Conservation (phyloP, 768 basidiomycete genomes). For the Auricularia sp. region DNA sequence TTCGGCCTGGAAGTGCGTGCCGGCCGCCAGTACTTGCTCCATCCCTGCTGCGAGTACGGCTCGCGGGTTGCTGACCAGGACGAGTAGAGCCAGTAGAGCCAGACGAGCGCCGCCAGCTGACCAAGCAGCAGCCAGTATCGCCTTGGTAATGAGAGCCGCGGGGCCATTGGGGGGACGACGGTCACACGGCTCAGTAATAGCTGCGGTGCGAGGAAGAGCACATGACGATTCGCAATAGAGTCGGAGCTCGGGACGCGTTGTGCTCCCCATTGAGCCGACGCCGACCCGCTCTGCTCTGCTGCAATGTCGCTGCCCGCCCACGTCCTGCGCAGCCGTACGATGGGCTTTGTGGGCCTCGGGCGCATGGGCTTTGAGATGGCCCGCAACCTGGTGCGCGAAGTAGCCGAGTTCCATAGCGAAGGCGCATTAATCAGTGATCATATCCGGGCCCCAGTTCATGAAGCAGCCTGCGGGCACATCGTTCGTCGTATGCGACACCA, state of each 20-base stretch:
- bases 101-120: neutral
- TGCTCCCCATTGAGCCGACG: no score
- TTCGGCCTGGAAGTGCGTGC: neutral
- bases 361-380: constrained; percentile 87
- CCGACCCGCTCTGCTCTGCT: neutral
- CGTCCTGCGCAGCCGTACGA: constrained; percentile 5
- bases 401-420: neutral
- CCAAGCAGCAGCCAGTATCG: neutral
- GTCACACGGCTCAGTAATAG: neutral
- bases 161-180: neutral
- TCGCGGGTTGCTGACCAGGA: neutral
- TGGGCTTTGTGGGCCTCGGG: constrained; percentile 79
- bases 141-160: neutral
- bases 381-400: constrained; percentile 41
- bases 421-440: neutral
- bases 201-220: neutral
- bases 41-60: no score
- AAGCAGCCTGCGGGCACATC: constrained; percentile 44
- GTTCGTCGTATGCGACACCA: constrained; percentile 74
- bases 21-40: neutral
- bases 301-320: constrained; percentile 2
- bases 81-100: neutral
- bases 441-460: constrained; percentile 34
- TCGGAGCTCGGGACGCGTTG: no score
- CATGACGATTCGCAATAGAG: no score